A percentile compares a stretch with the other conserved stretches of the same genome.
phyloP scores from a whole-genome alignment of 2,329 filamentous ascomycete species.

The Phaeosphaeria sp. region DNA sequence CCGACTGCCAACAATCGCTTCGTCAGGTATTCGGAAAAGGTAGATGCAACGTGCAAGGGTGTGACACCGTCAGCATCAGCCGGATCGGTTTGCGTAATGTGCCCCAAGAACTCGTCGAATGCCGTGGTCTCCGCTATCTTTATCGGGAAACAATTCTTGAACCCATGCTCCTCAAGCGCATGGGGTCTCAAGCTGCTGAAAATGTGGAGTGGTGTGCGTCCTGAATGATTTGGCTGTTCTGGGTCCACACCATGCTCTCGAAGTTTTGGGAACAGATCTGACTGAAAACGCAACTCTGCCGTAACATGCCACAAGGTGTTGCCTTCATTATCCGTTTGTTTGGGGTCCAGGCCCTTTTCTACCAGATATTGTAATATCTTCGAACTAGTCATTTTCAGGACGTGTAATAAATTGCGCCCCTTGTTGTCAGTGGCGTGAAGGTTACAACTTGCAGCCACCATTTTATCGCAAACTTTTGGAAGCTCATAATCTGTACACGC shows the following conservation, averaged over 20 bases:
- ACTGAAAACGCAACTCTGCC: not conserved
- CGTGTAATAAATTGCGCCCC: not conserved
- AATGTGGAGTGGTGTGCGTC: not conserved
- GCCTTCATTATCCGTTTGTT: conserved; percentile 1
- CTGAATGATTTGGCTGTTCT: not conserved
- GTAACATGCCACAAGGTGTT: conserved; percentile 9
- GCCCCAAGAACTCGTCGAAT: not conserved
- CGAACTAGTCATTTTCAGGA: not conserved
- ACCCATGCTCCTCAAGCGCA: not conserved
- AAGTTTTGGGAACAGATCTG: not conserved
- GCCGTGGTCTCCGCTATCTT: not conserved
- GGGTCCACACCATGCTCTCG: not conserved
- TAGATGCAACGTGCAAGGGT: conserved; percentile 20
- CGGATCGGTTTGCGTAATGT: conserved; percentile 2
- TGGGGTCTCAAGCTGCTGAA: not conserved
- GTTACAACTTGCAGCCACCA: not conserved
- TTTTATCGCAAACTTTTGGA: not conserved
- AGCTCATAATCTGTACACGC: not conserved
- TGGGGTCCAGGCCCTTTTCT: conserved; percentile 22
- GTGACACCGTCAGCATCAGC: conserved; percentile 17
- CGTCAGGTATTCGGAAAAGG: conserved; percentile 22
- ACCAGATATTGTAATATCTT: conserved; percentile 17
- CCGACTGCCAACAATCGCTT: conserved; percentile 46
- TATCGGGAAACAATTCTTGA: not conserved
- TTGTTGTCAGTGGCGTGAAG: not conserved